Percentiles rank a stretch among this genome's conserved stretches.
phyloP scores from a whole-genome alignment of 495 filamentous ascomycete genomes.

The Xylaria venustula region DNA sequence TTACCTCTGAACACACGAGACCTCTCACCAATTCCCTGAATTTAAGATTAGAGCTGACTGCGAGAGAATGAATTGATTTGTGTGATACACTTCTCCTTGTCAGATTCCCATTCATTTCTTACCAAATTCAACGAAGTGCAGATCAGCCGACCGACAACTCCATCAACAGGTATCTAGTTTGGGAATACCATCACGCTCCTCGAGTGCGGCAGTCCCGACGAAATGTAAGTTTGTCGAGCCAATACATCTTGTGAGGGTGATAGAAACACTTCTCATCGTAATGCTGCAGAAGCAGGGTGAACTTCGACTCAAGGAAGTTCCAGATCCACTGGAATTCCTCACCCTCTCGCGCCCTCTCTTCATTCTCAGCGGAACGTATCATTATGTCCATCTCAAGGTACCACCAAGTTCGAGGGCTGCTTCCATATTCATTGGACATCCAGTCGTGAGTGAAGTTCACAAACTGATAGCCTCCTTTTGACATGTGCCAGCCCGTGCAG shows the following conservation, averaged over 20 bases:
- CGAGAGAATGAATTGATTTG: too few relatives aligned
- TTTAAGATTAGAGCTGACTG: too few relatives aligned
- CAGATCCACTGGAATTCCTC: constrained; percentile 30
- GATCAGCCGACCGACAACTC: too few relatives aligned
- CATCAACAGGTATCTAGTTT: too few relatives aligned
- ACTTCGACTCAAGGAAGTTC: constrained; percentile 22
- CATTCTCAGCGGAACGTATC: constrained; percentile 15
- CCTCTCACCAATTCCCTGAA: too few relatives aligned
- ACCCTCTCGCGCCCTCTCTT: constrained; percentile 12
- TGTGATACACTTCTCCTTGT: too few relatives aligned
- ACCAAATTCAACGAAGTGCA: too few relatives aligned
- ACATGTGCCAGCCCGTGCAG: constrained; percentile 23
- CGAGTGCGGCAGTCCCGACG: constrained; percentile 14
- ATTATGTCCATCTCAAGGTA: constrained; percentile 26
- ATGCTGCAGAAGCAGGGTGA: constrained; percentile 23
- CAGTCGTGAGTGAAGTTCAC: constrained; percentile 23
- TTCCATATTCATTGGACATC: constrained; percentile 15
- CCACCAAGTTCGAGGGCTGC: constrained; percentile 24
- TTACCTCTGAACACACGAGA: too few relatives aligned
- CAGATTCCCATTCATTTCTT: too few relatives aligned
- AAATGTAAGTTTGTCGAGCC: constrained; percentile 23
- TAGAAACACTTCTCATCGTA: constrained; percentile 13
- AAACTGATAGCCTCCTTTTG: constrained; percentile 28
- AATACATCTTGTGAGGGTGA: not conserved
- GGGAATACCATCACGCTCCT: too few relatives aligned